Conservation (phyloP, 1,284 basidiomycete genomes). For the Cronartium ribicola region DNA sequence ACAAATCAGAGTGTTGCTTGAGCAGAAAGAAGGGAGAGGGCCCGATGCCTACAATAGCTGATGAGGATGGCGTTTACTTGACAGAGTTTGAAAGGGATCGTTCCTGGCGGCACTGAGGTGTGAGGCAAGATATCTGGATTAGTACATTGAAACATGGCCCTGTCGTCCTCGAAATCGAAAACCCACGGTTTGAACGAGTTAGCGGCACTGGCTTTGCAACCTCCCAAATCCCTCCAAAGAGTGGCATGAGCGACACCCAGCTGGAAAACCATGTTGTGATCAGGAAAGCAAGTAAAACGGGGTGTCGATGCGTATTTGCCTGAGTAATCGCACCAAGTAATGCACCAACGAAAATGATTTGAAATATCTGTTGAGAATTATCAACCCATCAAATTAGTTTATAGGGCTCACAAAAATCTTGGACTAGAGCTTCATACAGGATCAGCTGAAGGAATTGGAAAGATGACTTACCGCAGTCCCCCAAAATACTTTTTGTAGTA, state of each 20-base stretch:
- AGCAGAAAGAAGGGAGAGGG: not conserved
- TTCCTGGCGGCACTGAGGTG: not conserved
- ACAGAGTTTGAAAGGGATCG: conserved; percentile 1
- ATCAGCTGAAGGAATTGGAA: not conserved
- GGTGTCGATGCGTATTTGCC: conserved; percentile 7
- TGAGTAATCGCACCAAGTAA: not conserved
- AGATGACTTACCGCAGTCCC: conserved; percentile 5
- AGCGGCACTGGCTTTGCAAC: not conserved
- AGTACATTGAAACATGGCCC: too few relatives aligned
- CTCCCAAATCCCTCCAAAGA: conserved; percentile 10
- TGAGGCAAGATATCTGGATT: not conserved
- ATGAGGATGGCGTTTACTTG: conserved; percentile 7
- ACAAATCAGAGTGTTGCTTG: too few relatives aligned
- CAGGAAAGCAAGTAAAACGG: conserved; percentile 3
- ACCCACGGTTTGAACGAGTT: conserved; percentile 11
- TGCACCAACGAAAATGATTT: conserved; percentile 5
- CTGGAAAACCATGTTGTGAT: conserved; percentile 5
- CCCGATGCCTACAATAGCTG: not conserved
- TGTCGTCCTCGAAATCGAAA: too few relatives aligned
- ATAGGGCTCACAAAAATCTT: too few relatives aligned
- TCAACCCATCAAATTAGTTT: not conserved
- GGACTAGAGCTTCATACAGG: too few relatives aligned
- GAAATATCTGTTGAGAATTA: conserved; percentile 1
- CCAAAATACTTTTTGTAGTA: conserved; percentile 10
- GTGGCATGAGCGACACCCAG: conserved; percentile 6